Evolutionary conservation across 148 eudicot species (phyloP).

Genomic region (Persicaria maculosa): DNA sequence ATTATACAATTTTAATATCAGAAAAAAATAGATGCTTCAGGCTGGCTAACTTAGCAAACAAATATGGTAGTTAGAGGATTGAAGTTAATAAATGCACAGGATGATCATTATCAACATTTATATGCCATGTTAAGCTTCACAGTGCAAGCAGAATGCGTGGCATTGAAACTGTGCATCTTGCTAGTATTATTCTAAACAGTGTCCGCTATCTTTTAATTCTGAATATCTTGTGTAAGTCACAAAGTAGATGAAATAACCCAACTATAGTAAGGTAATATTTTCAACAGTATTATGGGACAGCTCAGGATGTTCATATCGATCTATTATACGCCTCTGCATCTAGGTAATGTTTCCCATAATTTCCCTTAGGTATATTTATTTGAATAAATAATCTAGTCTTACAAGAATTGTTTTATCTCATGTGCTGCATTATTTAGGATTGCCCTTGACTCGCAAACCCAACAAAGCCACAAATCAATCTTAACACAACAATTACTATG

Average conservation of each 20-base stretch:
- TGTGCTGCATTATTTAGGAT: not conserved
- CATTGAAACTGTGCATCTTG: not conserved
- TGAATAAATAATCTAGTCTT: not conserved
- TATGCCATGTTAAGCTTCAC: not conserved
- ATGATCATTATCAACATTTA: not conserved
- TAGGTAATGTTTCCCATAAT: not conserved
- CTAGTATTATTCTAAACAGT: not conserved
- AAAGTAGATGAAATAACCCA: not conserved
- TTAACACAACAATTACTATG: not conserved
- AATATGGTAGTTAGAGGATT: not conserved
- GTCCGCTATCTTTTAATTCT: not conserved
- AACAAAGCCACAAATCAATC: not conserved
- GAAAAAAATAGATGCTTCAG: conserved; percentile 8
- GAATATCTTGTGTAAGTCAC: not conserved
- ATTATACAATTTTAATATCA: not conserved
- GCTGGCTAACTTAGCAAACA: not conserved
- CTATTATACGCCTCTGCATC: no score
- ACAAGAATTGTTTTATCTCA: not conserved
- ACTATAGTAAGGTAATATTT: not conserved
- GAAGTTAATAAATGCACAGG: not conserved
- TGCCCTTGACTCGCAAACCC: not conserved
- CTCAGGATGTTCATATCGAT: no score
- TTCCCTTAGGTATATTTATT: conserved; percentile 7
- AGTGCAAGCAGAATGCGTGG: not conserved
- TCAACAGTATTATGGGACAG: not conserved